These are phyloP conservation scores for Fereydounia khargensis DNA, from an alignment of 1,284 basidiomycete genomes.

Conservation along the genomic window DNA sequence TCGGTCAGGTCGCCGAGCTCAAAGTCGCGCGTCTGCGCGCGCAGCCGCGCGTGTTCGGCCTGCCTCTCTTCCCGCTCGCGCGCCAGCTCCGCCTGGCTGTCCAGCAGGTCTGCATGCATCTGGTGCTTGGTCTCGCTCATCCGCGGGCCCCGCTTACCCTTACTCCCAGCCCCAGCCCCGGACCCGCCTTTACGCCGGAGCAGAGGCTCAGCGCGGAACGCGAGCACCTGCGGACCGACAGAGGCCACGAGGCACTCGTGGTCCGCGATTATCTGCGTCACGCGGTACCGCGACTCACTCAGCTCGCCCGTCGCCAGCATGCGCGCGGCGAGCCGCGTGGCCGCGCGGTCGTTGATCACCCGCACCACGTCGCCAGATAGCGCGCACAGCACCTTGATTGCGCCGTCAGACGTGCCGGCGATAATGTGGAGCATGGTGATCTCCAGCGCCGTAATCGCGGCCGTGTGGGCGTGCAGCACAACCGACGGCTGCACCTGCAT, in stretches of 20 bases:
- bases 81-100: conserved; percentile 58
- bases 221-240: conserved; percentile 67
- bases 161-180: no score
- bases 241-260: conserved; percentile 67
- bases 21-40: conserved; percentile 61
- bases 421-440: conserved; percentile 31
- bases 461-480: conserved; percentile 36
- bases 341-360: conserved; percentile 52
- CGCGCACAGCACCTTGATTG: conserved; percentile 68
- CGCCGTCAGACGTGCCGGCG: conserved; percentile 62
- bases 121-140: conserved; percentile 31
- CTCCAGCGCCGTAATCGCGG: conserved; percentile 42
- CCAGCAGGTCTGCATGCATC: conserved; percentile 36
- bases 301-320: conserved; percentile 63
- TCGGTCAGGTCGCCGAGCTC: conserved; percentile 72
- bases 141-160: conserved; percentile 12
- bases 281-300: conserved; percentile 61
- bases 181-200: conserved; percentile 7
- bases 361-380: conserved; percentile 61
- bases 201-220: conserved; percentile 68
- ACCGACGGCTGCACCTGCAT: conserved; percentile 65
- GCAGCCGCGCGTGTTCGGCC: conserved; percentile 60
- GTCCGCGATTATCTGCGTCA: conserved; percentile 68
- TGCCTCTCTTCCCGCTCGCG: conserved; percentile 68
- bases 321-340: conserved; percentile 61